Base-by-base conservation (phyloP, 2,329 filamentous ascomycete species). In the Xylariaceae sp. region DNA sequence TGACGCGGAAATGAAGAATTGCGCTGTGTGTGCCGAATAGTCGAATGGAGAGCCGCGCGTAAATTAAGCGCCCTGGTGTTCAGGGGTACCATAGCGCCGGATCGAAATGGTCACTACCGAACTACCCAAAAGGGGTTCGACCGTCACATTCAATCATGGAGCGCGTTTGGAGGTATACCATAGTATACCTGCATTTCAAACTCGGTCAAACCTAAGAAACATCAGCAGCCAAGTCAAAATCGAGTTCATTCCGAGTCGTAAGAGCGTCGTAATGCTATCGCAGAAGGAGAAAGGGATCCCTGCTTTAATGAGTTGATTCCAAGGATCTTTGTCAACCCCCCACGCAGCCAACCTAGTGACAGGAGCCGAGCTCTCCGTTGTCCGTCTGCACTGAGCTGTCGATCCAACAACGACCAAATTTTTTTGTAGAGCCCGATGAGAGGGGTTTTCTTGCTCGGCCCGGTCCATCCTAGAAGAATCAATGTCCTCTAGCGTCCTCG, bases 211-310 rank as follows among this genome's bases (percentile, higher is more conserved):
- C 56, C 47, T 30, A 35, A 23, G 10, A 13, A 34, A n/a, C 48
- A 54, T 18, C 17, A 2, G 30, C 15, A 9, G 10, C 37, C 23
- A 42, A 39, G 35, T 48, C 35, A 42, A 51, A 49, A 55, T 42
- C 11, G 51, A 48, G 34, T 30, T 10, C 17, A 48, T 47, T 3
- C 30, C 48, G 17, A 51, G 49, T 23, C 17, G 42, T 13, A 23
- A 23, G 51, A 52, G 39, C 37, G 44, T 45, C 50, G 49, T n/a
- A 58, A 42, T 9, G 30, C 48, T 58, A 59, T 45, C 47, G 23
- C 42, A 42, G 11, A 55, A 30, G 53, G 47, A 52, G 13, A 51
- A 49, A 15, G 37, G 53, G 48, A 39, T 34, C 44, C 48, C 10
- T 39, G 10, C 15, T 53, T 49, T 30, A 47, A 42, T 30, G 52